phyloP scores from a whole-genome alignment of 306 rosid genomes.

The Argentina anserina region DNA sequence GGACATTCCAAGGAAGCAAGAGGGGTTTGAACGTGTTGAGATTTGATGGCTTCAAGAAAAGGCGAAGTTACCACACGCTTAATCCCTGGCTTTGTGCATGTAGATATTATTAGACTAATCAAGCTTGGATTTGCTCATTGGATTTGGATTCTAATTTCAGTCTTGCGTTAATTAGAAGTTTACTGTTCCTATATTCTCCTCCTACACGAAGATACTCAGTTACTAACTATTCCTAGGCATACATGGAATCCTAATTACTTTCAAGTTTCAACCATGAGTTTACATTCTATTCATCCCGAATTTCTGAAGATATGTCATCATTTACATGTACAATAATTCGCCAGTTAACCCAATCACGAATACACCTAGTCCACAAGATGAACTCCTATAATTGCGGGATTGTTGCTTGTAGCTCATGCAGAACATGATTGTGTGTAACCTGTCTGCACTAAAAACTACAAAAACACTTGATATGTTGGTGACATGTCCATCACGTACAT shows the following conservation, averaged over 20 bases:
- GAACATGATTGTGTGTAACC: background rate
- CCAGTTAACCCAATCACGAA: background rate
- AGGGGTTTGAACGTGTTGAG: constrained; percentile 9
- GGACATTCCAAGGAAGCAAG: background rate
- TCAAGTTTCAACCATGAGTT: too few relatives aligned
- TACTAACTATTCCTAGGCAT: too few relatives aligned
- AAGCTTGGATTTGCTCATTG: background rate
- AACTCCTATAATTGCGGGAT: background rate
- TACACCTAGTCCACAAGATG: background rate
- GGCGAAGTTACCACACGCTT: constrained; percentile 4
- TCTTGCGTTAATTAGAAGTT: too few relatives aligned
- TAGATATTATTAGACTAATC: background rate
- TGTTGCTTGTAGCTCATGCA: constrained; percentile 1
- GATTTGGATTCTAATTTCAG: too few relatives aligned
- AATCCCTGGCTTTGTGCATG: background rate
- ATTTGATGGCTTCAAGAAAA: constrained; percentile 28
- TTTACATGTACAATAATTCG: background rate
- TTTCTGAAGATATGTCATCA: background rate
- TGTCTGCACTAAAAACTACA: constrained; percentile 3
- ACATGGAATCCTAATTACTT: too few relatives aligned
- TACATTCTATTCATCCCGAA: background rate
- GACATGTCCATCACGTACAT: background rate
- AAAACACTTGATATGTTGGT: background rate
- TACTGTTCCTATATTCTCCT: too few relatives aligned
- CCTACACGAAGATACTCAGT: too few relatives aligned